Conservation (phyloP, 2,329 filamentous ascomycete genomes). For the Ophiostoma perfectum region DNA sequence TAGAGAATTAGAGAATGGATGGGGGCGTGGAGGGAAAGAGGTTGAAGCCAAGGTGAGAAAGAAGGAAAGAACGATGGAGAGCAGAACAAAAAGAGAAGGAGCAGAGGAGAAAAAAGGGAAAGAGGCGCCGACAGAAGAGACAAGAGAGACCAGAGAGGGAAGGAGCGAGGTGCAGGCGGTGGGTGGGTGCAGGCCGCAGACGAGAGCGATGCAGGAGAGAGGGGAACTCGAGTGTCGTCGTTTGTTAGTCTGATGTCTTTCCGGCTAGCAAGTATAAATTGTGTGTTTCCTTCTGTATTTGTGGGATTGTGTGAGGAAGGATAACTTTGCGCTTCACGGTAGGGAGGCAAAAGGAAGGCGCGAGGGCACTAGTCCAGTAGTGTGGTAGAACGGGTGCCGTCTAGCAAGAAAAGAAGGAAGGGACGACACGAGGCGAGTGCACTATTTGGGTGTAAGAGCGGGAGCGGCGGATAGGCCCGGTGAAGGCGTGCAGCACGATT, state of each 20-base stretch:
- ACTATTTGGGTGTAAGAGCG: constrained; percentile 11
- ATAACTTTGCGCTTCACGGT: neutral
- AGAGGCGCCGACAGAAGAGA: neutral
- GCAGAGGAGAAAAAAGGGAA: constrained; percentile 1
- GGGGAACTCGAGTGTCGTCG: neutral
- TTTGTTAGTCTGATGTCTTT: neutral
- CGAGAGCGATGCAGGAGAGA: constrained; percentile 17
- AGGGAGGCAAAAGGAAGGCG: constrained; percentile 16
- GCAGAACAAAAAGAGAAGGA: neutral
- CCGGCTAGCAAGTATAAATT: neutral
- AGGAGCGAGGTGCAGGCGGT: constrained; percentile 13
- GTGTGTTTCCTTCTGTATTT: neutral
- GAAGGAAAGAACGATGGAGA: neutral
- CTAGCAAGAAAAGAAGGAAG: constrained; percentile 17
- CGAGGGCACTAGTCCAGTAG: neutral
- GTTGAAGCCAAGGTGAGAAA: neutral
- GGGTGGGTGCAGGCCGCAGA: constrained; percentile 5
- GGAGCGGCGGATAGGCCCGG: constrained; percentile 23
- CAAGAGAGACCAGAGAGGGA: constrained; percentile 1
- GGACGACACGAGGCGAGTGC: neutral
- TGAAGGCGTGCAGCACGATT: constrained; percentile 1
- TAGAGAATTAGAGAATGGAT: neutral
- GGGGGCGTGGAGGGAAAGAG: neutral
- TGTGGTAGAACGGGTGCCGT: neutral
- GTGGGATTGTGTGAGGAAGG: neutral